These are phyloP conservation scores for Penicillium ochrochloron DNA, from an alignment of 495 filamentous ascomycete genomes.

Conservation along the genomic window DNA sequence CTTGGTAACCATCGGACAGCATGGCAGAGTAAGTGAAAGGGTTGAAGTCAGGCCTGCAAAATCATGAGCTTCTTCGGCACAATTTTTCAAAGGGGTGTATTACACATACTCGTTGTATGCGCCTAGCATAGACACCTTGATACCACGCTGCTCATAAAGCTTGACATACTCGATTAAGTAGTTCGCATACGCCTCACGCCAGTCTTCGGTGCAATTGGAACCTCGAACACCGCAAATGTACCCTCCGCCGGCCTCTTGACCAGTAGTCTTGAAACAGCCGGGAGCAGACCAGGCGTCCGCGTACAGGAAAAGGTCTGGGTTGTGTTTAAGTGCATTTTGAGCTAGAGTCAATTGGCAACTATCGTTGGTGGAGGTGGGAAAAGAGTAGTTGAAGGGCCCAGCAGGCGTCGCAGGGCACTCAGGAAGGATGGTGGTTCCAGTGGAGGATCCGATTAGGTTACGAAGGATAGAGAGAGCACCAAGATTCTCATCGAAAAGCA, in stretches of 20 bases:
- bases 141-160: slow-evolving; percentile 49
- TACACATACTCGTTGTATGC: slow-evolving; percentile 50
- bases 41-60: slow-evolving; percentile 40
- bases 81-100: too few species aligned
- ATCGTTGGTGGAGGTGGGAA: slow-evolving; percentile 34
- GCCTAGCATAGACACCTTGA: slow-evolving; percentile 50
- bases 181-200: slow-evolving; percentile 56
- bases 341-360: slow-evolving; percentile 36
- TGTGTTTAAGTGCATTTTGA: background rate
- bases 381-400: slow-evolving; percentile 40
- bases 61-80: too few species aligned
- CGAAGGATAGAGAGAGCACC: slow-evolving; percentile 55
- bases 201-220: slow-evolving; percentile 49
- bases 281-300: slow-evolving; percentile 58
- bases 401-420: slow-evolving; percentile 39
- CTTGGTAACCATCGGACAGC: slow-evolving; percentile 2
- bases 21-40: slow-evolving; percentile 4
- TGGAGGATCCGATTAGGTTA: slow-evolving; percentile 54
- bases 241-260: slow-evolving; percentile 37
- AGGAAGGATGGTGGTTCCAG: slow-evolving; percentile 41
- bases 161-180: slow-evolving; percentile 54
- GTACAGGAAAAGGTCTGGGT: slow-evolving; percentile 37
- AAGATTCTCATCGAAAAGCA: slow-evolving; percentile 7
- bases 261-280: slow-evolving; percentile 58
- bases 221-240: slow-evolving; percentile 51